Evolutionary conservation across 208 protist species (phyloP), one percentile per base, ranked within the genome.

Genomic region (Trypanosoma cruzi): DNA sequence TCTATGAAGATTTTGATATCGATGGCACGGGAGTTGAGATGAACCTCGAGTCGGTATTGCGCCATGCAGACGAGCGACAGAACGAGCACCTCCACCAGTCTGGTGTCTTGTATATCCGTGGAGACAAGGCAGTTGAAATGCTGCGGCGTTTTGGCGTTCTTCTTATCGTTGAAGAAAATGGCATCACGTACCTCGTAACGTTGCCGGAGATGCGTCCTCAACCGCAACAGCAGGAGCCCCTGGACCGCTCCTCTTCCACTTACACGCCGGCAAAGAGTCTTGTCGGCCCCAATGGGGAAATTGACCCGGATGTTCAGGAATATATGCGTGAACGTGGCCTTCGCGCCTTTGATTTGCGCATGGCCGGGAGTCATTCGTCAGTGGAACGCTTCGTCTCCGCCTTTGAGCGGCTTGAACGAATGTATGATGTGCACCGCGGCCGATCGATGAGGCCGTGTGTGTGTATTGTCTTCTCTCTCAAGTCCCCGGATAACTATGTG

Each of bases 391-490:
- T 95, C 73, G 87, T 95, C 18, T 73, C 61, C 11, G 82, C 85
- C 4, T 91, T 95, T 67, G 89, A 95, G 75, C 72, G 83, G 18
- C 64, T 95, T 29, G 86, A 93, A 71, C 57, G 84, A 28, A 77
- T 95, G 80, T 95, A 93, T 75, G 85, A 80, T 36, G 48, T 82
- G 2, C 89, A 95, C 80, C 86, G 86, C 59, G 89, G 89, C 16
- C 66, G 85, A 20, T 84, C 85, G 22, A 62, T 95, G 55, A 82
- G 89, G 20, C 69, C 81, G 16, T 77, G 71, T 40, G 85, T 95
- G 14, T 91, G 84, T 64, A 71, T 95, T 55, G 78, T 93, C 6
- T 56, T 95, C 29, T 82, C 77, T 13, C 79, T 92, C n/a, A 65
- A 66, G 20, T 64, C 85, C 18, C 73, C 44, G 0, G 70, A 86